Percentiles rank a stretch among this genome's conserved stretches.
These are phyloP conservation scores for Ajuga chamaepitys DNA, from an alignment of 257 asterid genomes.

Conservation along the genomic window DNA sequence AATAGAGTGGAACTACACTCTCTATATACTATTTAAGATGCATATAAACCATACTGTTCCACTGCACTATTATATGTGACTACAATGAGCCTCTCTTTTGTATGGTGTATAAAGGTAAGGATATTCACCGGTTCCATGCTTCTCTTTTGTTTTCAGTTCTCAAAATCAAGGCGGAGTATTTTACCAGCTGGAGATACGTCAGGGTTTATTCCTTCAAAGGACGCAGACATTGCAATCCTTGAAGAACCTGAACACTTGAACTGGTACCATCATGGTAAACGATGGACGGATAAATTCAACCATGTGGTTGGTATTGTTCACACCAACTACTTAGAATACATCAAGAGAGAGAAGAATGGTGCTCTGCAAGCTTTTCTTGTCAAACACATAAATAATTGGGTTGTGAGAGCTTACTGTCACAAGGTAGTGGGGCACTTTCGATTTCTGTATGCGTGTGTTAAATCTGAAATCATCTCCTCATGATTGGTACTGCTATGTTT, in stretches of 20 bases:
- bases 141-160: conserved; percentile 40
- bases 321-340: conserved; percentile 96
- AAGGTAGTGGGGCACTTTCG: conserved; percentile 49
- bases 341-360: conserved; percentile 97
- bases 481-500: neutral
- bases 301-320: conserved; percentile 96
- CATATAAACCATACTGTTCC: neutral
- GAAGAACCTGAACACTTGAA: conserved; percentile 99
- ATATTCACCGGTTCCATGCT: conserved; percentile 7
- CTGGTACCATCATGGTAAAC: conserved; percentile 99
- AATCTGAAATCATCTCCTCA: neutral
- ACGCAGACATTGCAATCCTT: conserved; percentile 94
- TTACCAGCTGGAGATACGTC: conserved; percentile 97
- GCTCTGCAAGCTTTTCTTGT: conserved; percentile 92
- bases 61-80: neutral
- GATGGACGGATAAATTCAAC: conserved; percentile 98
- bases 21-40: neutral
- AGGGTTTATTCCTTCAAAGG: conserved; percentile 75
- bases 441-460: too few species aligned
- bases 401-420: conserved; percentile 79
- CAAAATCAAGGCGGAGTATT: conserved; percentile 85
- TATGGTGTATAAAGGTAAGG: neutral
- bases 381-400: conserved; percentile 92
- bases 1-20: neutral
- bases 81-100: neutral